Evolutionary conservation across 306 rosid species (phyloP), one percentile per base, ranked within the genome.

Genomic region (Sicyos baderoa): DNA sequence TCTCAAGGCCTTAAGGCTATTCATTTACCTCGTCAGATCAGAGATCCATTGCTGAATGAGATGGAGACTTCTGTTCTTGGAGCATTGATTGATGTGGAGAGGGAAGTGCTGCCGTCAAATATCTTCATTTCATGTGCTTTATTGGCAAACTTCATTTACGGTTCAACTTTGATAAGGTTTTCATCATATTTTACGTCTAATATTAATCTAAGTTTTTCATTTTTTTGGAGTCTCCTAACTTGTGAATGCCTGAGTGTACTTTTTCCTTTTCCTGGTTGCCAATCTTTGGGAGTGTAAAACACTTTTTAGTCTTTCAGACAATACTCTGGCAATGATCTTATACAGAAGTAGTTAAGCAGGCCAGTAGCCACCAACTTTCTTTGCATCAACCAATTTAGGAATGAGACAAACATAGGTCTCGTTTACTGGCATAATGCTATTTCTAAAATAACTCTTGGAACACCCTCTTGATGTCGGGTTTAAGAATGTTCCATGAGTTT

Each of bases 1-100:
- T 71, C 59, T 49, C 84, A 65, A 71, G 72, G 73, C 72, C 73
- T 70, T 74, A 80, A 80, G 29, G 78, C 61, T 51, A 81, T 87
- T 55, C 79, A 72, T 73, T 85, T 89, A 72, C 95, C 96, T 15
- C 79, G 75, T 61, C 91, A 83, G 77, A 66, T 87, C 75, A 83
- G 91, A 56, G 91, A 89, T 73, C 84, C 82, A 57, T 84, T 89
- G 32, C 74, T 89, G 79, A 80, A 61, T 76, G 92, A 92, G 83
- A 80, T 87, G 93, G 97, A 86, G 81, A 78, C 78, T 17, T 59
- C 76, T 68, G 75, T 89, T 80, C 85, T 82, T 79, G 89, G 83
- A 75, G 75, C 79, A 71, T 68, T 84, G 70, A 83, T 58, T 27
- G 87, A 83, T 58, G 77, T 83, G 73, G 87, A 87, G 75, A 86